These are phyloP conservation scores for Isoetes engelmannii DNA, from an alignment of 83 land plant species.

Conservation along the genomic window DNA sequence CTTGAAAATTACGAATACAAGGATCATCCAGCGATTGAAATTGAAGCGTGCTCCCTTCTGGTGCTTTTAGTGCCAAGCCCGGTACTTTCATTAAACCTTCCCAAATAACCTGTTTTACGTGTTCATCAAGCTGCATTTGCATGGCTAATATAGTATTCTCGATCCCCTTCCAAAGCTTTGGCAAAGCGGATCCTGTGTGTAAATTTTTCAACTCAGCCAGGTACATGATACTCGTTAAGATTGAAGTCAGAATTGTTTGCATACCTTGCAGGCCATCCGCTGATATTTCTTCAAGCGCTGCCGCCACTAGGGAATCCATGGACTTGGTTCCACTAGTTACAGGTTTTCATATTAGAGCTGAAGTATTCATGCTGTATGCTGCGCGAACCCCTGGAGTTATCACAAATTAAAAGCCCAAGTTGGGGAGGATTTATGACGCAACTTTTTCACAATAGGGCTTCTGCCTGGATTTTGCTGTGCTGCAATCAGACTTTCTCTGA, in stretches of 20 bases:
- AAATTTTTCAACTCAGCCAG: neutral
- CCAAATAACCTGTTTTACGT: constrained; percentile 48
- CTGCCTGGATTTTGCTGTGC: too few relatives aligned
- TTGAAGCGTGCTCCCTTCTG: neutral
- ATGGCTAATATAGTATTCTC: constrained; percentile 27
- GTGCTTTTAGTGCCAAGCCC: constrained; percentile 29
- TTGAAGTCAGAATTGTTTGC: neutral
- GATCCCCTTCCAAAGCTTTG: constrained; percentile 48
- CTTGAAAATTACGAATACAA: constrained; percentile 37
- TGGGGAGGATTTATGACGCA: too few relatives aligned
- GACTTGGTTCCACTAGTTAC: neutral
- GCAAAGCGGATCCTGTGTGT: constrained; percentile 39
- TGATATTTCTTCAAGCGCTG: constrained; percentile 35
- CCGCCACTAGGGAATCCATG: constrained; percentile 35
- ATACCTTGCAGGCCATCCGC: constrained; percentile 35
- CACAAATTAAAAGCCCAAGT: too few relatives aligned
- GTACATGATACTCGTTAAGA: neutral
- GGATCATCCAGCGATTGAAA: constrained; percentile 19
- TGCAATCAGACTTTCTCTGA: too few relatives aligned
- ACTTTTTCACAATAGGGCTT: too few relatives aligned
- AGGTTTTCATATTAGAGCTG: neutral
- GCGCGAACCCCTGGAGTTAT: too few relatives aligned
- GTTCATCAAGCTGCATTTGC: constrained; percentile 38
- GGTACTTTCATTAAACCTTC: constrained; percentile 45
- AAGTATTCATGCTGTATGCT: too few relatives aligned